These are phyloP conservation scores for Monosporascus sp. DNA, from an alignment of 2,329 filamentous ascomycete genomes.

Conservation along the genomic window DNA sequence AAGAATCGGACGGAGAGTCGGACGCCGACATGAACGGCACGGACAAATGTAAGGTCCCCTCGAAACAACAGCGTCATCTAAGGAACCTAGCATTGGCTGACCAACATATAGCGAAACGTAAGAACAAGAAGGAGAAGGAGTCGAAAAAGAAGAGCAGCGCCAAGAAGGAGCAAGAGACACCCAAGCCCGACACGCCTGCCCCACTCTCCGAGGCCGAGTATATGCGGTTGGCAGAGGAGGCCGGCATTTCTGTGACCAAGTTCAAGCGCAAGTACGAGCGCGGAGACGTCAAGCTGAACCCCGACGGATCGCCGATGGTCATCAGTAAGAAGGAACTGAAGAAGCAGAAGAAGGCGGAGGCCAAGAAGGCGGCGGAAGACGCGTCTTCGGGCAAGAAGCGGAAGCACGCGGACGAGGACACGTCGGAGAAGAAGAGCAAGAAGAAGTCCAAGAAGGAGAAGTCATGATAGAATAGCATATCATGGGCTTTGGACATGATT, in stretches of 20 bases:
- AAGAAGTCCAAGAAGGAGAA: slow-evolving; percentile 62
- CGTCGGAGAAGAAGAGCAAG: slow-evolving; percentile 53
- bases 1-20: slow-evolving; percentile 30
- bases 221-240: slow-evolving; percentile 57
- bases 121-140: slow-evolving; percentile 30
- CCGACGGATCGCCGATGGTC: slow-evolving; percentile 61
- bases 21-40: slow-evolving; percentile 31
- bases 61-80: slow-evolving; percentile 22
- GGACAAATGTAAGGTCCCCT: slow-evolving; percentile 22
- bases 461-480: slow-evolving; percentile 39
- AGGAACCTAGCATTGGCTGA: slow-evolving; percentile 21
- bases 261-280: slow-evolving; percentile 76
- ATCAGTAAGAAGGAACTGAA: slow-evolving; percentile 74
- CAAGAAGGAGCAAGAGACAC: slow-evolving; percentile 34
- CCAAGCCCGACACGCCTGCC: slow-evolving; percentile 19
- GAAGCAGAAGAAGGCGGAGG: slow-evolving; percentile 61
- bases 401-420: slow-evolving; percentile 60
- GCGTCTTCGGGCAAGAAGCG: slow-evolving; percentile 61
- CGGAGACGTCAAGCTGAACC: slow-evolving; percentile 64
- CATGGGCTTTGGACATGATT: slow-evolving; percentile 14
- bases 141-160: slow-evolving; percentile 37
- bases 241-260: slow-evolving; percentile 68
- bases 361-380: slow-evolving; percentile 45
- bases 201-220: slow-evolving; percentile 53
- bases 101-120: slow-evolving; percentile 26